Evolutionary conservation across 768 basidiomycete genomes (phyloP).

Genomic region (Suillus discolor): DNA sequence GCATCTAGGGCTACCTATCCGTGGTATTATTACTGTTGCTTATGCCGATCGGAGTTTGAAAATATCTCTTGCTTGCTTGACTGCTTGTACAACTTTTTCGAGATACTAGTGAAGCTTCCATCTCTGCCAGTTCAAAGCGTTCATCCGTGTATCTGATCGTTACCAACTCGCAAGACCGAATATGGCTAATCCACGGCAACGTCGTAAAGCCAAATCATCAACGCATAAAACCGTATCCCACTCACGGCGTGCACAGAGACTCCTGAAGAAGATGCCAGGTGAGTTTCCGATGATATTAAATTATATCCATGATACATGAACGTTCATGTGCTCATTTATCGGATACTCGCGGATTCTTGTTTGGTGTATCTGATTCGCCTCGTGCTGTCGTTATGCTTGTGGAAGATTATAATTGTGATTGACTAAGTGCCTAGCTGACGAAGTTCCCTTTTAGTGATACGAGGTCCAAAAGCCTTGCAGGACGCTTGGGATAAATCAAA

Average conservation of each 20-base stretch:
- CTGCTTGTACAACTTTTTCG: background rate
- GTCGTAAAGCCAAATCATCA: constrained; percentile 81
- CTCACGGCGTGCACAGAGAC: constrained; percentile 71
- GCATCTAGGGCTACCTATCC: too few species aligned
- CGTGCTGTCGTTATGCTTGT: constrained; percentile 3
- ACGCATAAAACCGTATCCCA: constrained; percentile 74
- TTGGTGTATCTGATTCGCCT: background rate
- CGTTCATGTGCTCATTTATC: background rate
- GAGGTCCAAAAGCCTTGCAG: constrained; percentile 79
- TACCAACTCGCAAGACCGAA: background rate
- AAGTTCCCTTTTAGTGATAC: constrained; percentile 55
- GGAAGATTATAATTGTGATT: background rate
- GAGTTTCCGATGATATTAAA: constrained; percentile 26
- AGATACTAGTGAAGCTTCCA: background rate
- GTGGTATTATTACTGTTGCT: background rate
- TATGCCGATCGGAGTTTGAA: background rate
- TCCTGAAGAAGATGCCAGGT: constrained; percentile 80
- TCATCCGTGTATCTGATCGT: background rate
- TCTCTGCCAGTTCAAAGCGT: constrained; percentile 3
- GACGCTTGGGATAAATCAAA: constrained; percentile 86
- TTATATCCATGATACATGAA: background rate
- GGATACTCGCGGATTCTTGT: background rate
- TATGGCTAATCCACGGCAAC: constrained; percentile 96
- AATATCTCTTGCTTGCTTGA: background rate
- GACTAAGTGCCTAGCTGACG: background rate